phyloP scores from a whole-genome alignment of 2,329 filamentous ascomycete genomes.

The Thielaviopsis musarum region DNA sequence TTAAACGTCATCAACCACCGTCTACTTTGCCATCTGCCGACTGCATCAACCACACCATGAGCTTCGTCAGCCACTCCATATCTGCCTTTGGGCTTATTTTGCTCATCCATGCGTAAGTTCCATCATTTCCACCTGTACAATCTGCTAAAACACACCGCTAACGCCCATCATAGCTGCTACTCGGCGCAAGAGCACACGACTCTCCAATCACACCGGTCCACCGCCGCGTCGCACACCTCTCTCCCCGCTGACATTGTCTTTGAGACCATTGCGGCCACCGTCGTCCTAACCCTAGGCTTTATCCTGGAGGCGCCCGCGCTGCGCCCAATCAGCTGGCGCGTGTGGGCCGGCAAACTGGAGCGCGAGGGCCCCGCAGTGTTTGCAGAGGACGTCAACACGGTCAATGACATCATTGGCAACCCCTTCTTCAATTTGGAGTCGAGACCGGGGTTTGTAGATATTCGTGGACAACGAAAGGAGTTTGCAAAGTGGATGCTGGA shows the following conservation, averaged over 20 bases:
- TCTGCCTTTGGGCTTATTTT: conserved; percentile 58
- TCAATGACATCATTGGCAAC: conserved; percentile 56
- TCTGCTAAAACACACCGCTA: conserved; percentile 6
- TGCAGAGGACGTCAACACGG: conserved; percentile 50
- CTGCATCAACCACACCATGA: not conserved
- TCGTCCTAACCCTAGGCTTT: conserved; percentile 69
- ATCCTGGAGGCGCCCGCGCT: conserved; percentile 62
- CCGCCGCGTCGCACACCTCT: conserved; percentile 26
- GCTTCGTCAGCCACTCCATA: conserved; percentile 4
- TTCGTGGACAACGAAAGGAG: conserved; percentile 62
- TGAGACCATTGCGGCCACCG: conserved; percentile 66
- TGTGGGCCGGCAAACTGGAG: conserved; percentile 75
- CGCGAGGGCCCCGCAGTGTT: conserved; percentile 39
- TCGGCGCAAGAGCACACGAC: conserved; percentile 85
- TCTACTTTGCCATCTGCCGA: not conserved
- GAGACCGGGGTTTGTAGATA: conserved; percentile 71
- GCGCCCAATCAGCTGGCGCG: conserved; percentile 69
- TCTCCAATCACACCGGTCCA: conserved; percentile 42
- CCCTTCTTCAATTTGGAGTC: conserved; percentile 68
- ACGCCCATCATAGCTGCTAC: conserved; percentile 55
- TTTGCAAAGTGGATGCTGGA: conserved; percentile 58
- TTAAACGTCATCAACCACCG: not conserved
- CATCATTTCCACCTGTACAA: conserved; percentile 11
- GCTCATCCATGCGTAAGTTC: conserved; percentile 67
- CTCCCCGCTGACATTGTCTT: conserved; percentile 76